phyloP scores from a whole-genome alignment of 352 stramenopile species.

The Globisporangium alternatum region DNA sequence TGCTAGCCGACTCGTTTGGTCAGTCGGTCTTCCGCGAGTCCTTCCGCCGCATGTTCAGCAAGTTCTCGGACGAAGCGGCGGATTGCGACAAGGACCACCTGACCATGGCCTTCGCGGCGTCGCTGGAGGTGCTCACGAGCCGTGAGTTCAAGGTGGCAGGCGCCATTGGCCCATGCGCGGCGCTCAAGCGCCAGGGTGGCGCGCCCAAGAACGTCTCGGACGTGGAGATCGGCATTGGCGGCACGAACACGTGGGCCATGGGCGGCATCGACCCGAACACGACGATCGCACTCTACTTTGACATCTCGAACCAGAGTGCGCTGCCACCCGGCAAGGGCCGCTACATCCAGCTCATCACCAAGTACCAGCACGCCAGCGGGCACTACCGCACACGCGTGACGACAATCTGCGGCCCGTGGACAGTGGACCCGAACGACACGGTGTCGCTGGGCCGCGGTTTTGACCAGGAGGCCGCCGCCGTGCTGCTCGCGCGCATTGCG shows the following conservation, averaged over 20 bases:
- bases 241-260: slow-evolving; percentile 94
- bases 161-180: slow-evolving; percentile 96
- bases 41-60: slow-evolving; percentile 96
- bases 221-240: slow-evolving; percentile 93
- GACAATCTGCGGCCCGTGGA: slow-evolving; percentile 96
- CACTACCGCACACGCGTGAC: slow-evolving; percentile 95
- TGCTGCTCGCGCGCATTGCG: slow-evolving; percentile 93
- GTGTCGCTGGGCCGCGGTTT: slow-evolving; percentile 93
- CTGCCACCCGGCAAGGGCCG: slow-evolving; percentile 87
- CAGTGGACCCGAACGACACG: slow-evolving; percentile 90
- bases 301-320: slow-evolving; percentile 90
- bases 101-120: slow-evolving; percentile 95
- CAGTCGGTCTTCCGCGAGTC: slow-evolving; percentile 99
- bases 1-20: slow-evolving; percentile 97
- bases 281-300: slow-evolving; percentile 99
- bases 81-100: slow-evolving; percentile 94
- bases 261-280: slow-evolving; percentile 96
- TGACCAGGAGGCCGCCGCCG: slow-evolving; percentile 98
- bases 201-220: slow-evolving; percentile 93
- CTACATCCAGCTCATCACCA: slow-evolving; percentile 98
- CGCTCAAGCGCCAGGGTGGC: slow-evolving; percentile 92
- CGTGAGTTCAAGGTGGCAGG: slow-evolving; percentile 99
- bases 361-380: slow-evolving; percentile 98
- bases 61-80: slow-evolving; percentile 93
- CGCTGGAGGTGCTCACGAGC: slow-evolving; percentile 96